Evolutionary conservation across 331 rosid species (phyloP).

Genomic region (Quercus phellos): DNA sequence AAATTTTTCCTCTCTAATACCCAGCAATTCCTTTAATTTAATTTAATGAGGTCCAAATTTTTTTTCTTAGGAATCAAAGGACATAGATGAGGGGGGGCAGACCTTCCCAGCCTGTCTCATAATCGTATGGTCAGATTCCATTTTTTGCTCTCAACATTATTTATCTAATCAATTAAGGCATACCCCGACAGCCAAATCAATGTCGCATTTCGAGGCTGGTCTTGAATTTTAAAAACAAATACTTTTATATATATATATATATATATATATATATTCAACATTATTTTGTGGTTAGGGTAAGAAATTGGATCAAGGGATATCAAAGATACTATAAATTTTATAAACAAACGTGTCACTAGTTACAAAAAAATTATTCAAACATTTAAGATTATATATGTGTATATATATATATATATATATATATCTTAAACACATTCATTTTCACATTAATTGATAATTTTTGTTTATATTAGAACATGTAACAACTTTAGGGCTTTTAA

Average conservation of each 20-base stretch:
- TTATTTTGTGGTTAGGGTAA: neutral
- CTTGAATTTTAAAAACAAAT: neutral
- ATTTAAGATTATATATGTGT: no score
- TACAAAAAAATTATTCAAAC: no score
- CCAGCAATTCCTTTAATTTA: constrained; percentile 1
- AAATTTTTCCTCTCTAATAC: constrained; percentile 7
- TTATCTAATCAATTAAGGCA: constrained; percentile 26
- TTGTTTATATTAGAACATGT: no score
- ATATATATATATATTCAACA: neutral
- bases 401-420: no score
- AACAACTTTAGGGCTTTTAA: no score
- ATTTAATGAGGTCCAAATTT: constrained; percentile 17
- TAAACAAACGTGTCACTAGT: no score
- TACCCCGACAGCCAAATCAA: constrained; percentile 54
- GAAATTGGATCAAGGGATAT: neutral
- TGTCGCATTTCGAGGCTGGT: constrained; percentile 42
- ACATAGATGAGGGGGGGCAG: constrained; percentile 25
- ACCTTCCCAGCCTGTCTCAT: constrained; percentile 60
- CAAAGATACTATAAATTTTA: no score
- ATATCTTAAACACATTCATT: no score
- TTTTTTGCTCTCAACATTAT: constrained; percentile 33
- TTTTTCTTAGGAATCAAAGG: constrained; percentile 12
- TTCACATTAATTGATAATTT: no score
- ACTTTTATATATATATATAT: neutral
- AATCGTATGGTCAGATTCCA: constrained; percentile 37